Conservation (phyloP, 2,329 filamentous ascomycete genomes). For the Sclerotinia borealis region DNA sequence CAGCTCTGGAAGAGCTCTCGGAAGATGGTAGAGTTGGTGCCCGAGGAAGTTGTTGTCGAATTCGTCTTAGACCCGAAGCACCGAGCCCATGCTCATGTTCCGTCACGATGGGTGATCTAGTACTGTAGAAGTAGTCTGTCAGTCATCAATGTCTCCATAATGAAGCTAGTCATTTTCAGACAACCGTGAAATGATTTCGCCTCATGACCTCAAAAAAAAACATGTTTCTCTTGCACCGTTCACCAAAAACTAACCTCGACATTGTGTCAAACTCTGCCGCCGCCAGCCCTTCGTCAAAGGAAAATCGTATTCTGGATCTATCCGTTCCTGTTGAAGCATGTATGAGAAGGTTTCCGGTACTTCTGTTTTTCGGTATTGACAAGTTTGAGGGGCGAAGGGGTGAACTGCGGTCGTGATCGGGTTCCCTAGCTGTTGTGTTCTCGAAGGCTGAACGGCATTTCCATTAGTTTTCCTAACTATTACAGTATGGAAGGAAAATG, state of each 20-base stretch:
- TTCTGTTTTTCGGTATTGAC: conserved; percentile 56
- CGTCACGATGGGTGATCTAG: conserved; percentile 72
- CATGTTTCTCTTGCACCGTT: not conserved
- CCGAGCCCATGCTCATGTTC: conserved; percentile 86
- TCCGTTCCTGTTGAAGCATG: conserved; percentile 42
- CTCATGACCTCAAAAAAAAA: not conserved
- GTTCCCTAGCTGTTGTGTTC: conserved; percentile 17
- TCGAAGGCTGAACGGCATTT: conserved; percentile 23
- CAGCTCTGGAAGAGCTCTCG: conserved; percentile 55
- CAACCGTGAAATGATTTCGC: no score
- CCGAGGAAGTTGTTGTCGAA: conserved; percentile 76
- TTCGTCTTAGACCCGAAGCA: conserved; percentile 81
- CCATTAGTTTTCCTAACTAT: conserved; percentile 15
- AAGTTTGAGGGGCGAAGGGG: conserved; percentile 22
- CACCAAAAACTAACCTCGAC: conserved; percentile 56
- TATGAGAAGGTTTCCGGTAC: conserved; percentile 52
- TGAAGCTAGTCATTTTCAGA: not conserved
- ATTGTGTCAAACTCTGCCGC: conserved; percentile 60
- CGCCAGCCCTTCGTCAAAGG: conserved; percentile 62
- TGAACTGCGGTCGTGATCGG: conserved; percentile 18
- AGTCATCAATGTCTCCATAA: conserved; percentile 14
- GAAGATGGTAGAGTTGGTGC: conserved; percentile 61
- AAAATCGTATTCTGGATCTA: conserved; percentile 57
- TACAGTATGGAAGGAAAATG: conserved; percentile 1
- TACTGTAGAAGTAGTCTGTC: conserved; percentile 22